phyloP scores from a whole-genome alignment of 441 rosid genomes.

The Sinapis alba region DNA sequence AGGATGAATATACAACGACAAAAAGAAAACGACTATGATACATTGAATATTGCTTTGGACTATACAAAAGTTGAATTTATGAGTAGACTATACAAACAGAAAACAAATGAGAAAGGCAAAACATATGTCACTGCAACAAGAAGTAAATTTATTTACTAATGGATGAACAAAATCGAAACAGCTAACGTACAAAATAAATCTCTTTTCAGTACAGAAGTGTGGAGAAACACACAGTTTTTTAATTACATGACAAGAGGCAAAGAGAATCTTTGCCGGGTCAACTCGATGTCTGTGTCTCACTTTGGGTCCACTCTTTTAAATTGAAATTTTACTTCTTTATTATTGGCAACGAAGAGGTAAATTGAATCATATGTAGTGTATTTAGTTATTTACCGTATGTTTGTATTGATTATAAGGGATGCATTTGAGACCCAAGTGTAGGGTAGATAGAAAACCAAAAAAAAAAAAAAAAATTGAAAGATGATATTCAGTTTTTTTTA shows the following conservation, averaged over 20 bases:
- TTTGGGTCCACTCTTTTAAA: background rate
- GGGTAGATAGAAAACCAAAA: no score
- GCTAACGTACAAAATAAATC: background rate
- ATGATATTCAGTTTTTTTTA: no score
- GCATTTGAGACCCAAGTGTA: no score
- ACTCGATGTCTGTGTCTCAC: conserved; percentile 3
- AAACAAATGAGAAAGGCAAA: background rate
- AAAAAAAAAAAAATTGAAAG: no score
- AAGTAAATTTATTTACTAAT: background rate
- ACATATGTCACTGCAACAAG: background rate
- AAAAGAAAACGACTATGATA: background rate
- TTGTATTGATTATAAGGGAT: no score
- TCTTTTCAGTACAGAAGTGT: background rate
- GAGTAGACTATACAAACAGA: background rate
- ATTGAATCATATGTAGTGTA: no score
- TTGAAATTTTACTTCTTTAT: background rate
- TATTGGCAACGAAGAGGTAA: background rate
- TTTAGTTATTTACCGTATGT: no score
- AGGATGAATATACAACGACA: conserved; percentile 26
- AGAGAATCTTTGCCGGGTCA: conserved; percentile 25
- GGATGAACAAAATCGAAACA: background rate
- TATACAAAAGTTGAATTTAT: background rate
- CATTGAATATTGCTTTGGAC: background rate
- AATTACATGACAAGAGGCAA: conserved; percentile 10
- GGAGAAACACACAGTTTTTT: conserved; percentile 9